phyloP scores from a whole-genome alignment of 805 yeast species.

The Cyberlindnera veronae region DNA sequence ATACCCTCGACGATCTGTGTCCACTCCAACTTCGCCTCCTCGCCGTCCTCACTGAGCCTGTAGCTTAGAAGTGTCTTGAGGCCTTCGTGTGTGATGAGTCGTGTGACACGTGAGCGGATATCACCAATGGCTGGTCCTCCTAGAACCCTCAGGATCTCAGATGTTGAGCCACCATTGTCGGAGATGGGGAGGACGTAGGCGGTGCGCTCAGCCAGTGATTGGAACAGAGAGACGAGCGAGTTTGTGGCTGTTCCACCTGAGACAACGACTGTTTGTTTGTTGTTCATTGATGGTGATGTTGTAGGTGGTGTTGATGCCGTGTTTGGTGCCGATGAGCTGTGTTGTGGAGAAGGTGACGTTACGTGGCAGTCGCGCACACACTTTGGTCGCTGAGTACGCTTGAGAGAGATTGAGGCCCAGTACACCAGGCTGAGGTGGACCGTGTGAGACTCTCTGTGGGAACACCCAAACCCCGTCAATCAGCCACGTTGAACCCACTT shows the following conservation, averaged over 20 bases:
- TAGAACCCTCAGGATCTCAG: conserved; percentile 77
- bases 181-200: conserved; percentile 77
- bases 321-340: background rate
- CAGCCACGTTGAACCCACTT: no score
- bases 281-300: background rate
- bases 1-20: conserved; percentile 71
- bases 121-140: conserved; percentile 98
- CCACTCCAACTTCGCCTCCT: conserved; percentile 71
- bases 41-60: conserved; percentile 47
- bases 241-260: conserved; percentile 91
- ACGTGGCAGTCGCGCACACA: no score
- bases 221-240: conserved; percentile 59
- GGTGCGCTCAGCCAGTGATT: conserved; percentile 39
- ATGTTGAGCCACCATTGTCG: conserved; percentile 94
- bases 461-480: background rate
- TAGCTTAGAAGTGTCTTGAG: conserved; percentile 38
- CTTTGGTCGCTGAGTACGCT: no score
- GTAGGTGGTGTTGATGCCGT: background rate
- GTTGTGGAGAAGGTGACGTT: no score
- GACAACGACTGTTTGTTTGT: conserved; percentile 32
- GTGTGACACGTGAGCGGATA: conserved; percentile 72
- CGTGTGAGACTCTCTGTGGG: background rate
- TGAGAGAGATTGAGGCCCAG: no score
- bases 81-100: conserved; percentile 58
- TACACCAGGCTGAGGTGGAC: no score